A percentile compares a stretch with the other conserved stretches of the same genome.
These are phyloP conservation scores for Daedaleopsis nitida DNA, from an alignment of 768 basidiomycete genomes.

Conservation along the genomic window DNA sequence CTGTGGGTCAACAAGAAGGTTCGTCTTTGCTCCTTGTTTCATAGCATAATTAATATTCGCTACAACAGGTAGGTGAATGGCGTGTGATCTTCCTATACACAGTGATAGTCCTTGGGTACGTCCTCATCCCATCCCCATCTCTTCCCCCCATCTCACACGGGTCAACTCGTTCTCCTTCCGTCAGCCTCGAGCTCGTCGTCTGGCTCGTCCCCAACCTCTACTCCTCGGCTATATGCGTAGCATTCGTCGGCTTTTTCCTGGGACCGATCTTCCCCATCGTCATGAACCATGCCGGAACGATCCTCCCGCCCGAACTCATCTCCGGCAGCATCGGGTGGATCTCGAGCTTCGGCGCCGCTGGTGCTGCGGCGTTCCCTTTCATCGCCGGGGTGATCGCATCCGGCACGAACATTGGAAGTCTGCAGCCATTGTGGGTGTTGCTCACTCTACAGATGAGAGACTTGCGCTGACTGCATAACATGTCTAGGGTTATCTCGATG, in stretches of 20 bases:
- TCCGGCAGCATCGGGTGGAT: conserved; percentile 51
- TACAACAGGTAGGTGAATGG: conserved; percentile 39
- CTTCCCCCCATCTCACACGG: background rate
- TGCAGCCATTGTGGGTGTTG: conserved; percentile 50
- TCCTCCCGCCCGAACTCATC: conserved; percentile 47
- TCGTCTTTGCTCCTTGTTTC: background rate
- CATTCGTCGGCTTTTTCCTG: conserved; percentile 56
- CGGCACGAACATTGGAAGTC: conserved; percentile 41
- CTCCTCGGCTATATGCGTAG: conserved; percentile 51
- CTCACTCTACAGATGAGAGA: background rate
- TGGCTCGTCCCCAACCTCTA: conserved; percentile 59
- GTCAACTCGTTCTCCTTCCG: background rate
- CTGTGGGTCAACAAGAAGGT: conserved; percentile 51
- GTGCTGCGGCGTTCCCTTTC: conserved; percentile 54
- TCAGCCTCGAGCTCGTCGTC: conserved; percentile 54
- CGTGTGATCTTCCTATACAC: conserved; percentile 40
- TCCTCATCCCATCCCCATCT: background rate
- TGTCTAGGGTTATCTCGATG: conserved; percentile 23
- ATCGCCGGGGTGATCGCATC: conserved; percentile 47
- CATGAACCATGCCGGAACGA: conserved; percentile 41
- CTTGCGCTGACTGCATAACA: background rate
- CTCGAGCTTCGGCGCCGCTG: conserved; percentile 50
- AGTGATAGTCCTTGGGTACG: conserved; percentile 38
- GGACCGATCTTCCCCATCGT: conserved; percentile 50
- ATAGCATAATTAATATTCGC: background rate